These are phyloP conservation scores for Hymenoscyphus scutula DNA, from an alignment of 2,329 filamentous ascomycete genomes.

Conservation along the genomic window DNA sequence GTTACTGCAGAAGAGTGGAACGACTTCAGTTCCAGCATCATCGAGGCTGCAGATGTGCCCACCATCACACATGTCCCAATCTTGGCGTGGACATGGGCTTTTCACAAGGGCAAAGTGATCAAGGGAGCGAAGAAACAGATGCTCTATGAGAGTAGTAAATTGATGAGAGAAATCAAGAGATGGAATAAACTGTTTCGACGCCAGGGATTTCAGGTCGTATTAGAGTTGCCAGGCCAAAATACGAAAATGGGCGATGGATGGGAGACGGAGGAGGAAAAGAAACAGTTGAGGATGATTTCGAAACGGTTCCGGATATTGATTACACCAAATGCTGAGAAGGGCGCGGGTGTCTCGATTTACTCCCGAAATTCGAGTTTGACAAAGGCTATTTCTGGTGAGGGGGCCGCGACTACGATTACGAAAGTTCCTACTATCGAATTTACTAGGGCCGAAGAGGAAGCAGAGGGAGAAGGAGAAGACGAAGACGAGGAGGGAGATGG, in stretches of 20 bases:
- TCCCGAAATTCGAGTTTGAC: constrained; percentile 26
- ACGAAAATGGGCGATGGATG: constrained; percentile 16
- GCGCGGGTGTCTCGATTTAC: constrained; percentile 23
- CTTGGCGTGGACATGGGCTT: constrained; percentile 20
- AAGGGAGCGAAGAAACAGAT: constrained; percentile 26
- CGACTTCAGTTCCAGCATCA: constrained; percentile 24
- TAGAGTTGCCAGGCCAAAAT: constrained; percentile 27
- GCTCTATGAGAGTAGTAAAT: constrained; percentile 27
- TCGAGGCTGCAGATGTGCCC: constrained; percentile 20
- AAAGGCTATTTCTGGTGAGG: constrained; percentile 22
- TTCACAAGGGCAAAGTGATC: constrained; percentile 24
- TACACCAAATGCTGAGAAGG: constrained; percentile 28
- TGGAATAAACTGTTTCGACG: constrained; percentile 23
- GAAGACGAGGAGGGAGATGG: constrained; percentile 12
- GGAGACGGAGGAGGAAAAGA: constrained; percentile 23
- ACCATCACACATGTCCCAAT: constrained; percentile 16
- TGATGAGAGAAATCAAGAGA: constrained; percentile 19
- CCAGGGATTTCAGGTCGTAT: constrained; percentile 22
- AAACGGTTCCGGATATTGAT: constrained; percentile 28
- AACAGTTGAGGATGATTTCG: constrained; percentile 20
- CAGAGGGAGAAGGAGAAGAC: constrained; percentile 12
- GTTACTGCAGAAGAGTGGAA: constrained; percentile 27
- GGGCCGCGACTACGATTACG: neutral
- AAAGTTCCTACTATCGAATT: neutral
- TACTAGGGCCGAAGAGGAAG: neutral